Base-by-base conservation (phyloP, 2,329 filamentous ascomycete genomes). In the Sphaerostilbella broomeana region DNA sequence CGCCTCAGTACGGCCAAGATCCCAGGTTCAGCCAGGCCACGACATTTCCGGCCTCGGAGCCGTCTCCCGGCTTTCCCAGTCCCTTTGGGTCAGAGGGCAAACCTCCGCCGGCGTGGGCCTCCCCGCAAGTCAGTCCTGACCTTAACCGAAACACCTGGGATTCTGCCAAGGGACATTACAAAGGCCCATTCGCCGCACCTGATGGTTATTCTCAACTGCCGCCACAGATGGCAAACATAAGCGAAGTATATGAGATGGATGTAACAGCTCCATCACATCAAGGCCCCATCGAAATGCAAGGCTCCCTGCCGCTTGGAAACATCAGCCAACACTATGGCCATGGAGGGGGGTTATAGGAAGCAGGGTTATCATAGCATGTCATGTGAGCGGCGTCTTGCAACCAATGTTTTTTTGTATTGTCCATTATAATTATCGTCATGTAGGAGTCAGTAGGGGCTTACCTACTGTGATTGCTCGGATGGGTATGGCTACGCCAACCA, bases 31-130 rank as follows among this genome's bases (percentile, higher is more conserved):
- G 47, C 25, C 40, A 34, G 30, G 27, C 47, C 3, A 44, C 51
- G 3, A 47, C 55, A 0, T 48, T 44, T 17, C 46, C 48, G 1
- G 49, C 50, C 2, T 43, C 35, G 1, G 54, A 57, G 13, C 45
- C 49, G 2, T 55, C 56, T 24, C 39, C 49, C 4, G 40, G 42
- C 21, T 15, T 35, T 30, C 15, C 15, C 16, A 39, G 37, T 25
- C 35, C 9, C 13, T 36, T 32, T 5, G 35, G 25, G 19, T 11
- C 26, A 13, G 47, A 52, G 26, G 21, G 17, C 25, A 52, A 52
- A 35, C n/a, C n/a, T n/a, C 27, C 30, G n/a, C 22, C 44, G 30
- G 36, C 22, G 16, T 40, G 40, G 40, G 39, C 40, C 6, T 38
- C 46, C 6, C 27, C 42, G 31, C 35, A 37, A 17, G 38, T 33